Base-by-base conservation (phyloP, 2,329 filamentous ascomycete genomes). In the Acrodontium crateriforme region DNA sequence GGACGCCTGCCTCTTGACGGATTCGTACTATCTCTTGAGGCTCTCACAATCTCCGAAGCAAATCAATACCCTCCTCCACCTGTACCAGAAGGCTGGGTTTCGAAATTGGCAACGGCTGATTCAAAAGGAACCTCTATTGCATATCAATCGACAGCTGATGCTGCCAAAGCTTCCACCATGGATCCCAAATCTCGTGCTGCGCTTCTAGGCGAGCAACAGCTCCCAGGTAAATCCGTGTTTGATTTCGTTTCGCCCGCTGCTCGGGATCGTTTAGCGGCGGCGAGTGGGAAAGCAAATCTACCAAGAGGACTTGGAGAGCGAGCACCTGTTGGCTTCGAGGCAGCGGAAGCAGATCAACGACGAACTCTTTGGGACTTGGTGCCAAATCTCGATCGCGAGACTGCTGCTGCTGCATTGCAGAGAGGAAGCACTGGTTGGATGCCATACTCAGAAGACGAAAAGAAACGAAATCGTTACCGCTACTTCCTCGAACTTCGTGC, bases 141-240 rank as follows among this genome's bases (percentile, higher is more conserved):
- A 3, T 79, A 76, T 45, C 49, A 70, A 10, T 87, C 82, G 4
- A 71, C 78, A 2, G 65, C 78, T 19, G 80, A 89, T 33, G 79
- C 78, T 2, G 83, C 84, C 6, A 85, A 77, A 52, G 62, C 71
- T 2, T 89, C 82, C 0, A 71, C 65, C 1, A 65, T 92, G 6
- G 74, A 92, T 49, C 75, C 82, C 1, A 76, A 72, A 46, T 65
- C 77, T 22, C 73, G 89, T 36, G 85, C 84, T 9, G 73, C 73
- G 3, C 63, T 92, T 1, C 65, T 95, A 1, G 85, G 85, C 18
- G 87, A 94, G 56, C 64, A 71, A 20, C 69, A 72, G 18, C 61
- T 95, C 1, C 85, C 85, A 0, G 82, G 83, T 1, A 94, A 95
- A 58, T 95, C 89, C 0, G 75, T 98, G 3, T 98, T 95, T 52